These are phyloP conservation scores for Bryum argenteum DNA, from an alignment of 225 moss, liverwort and hornwort species.

Conservation along the genomic window DNA sequence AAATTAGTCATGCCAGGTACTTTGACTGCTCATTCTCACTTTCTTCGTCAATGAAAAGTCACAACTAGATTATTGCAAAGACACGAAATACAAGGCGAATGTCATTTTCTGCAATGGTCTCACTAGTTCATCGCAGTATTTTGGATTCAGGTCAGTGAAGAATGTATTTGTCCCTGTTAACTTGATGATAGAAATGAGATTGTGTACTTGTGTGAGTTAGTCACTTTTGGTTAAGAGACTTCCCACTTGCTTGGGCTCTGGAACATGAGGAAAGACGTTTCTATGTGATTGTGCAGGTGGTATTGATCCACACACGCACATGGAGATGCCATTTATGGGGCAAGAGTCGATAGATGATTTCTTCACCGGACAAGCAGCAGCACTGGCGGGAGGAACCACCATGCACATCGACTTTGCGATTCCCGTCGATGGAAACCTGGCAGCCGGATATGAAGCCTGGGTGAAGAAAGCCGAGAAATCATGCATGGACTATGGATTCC, in stretches of 20 bases:
- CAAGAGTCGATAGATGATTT: conserved; percentile 88
- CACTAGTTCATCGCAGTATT: no score
- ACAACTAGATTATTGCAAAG: conserved; percentile 14
- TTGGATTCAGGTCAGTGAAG: no score
- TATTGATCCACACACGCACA: conserved; percentile 96
- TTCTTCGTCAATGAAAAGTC: background rate
- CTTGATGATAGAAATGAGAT: no score
- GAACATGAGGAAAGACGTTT: background rate
- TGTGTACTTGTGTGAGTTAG: no score
- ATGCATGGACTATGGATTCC: conserved; percentile 98
- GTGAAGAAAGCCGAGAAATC: conserved; percentile 82
- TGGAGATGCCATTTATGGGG: conserved; percentile 99
- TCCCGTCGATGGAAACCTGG: conserved; percentile 70
- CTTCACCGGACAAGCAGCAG: conserved; percentile 94
- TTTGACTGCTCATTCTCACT: background rate
- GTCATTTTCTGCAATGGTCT: background rate
- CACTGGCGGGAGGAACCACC: conserved; percentile 94
- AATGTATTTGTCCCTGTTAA: no score
- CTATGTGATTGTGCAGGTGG: conserved; percentile 62
- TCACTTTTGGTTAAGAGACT: background rate
- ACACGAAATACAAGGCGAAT: background rate
- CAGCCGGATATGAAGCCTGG: conserved; percentile 67
- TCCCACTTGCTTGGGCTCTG: background rate
- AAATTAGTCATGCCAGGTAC: conserved; percentile 68
- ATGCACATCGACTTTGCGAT: conserved; percentile 98